Evolutionary conservation across 2,329 filamentous ascomycete species (phyloP), one percentile per base, ranked within the genome.

Genomic region (Fusarium fracticaudum): DNA sequence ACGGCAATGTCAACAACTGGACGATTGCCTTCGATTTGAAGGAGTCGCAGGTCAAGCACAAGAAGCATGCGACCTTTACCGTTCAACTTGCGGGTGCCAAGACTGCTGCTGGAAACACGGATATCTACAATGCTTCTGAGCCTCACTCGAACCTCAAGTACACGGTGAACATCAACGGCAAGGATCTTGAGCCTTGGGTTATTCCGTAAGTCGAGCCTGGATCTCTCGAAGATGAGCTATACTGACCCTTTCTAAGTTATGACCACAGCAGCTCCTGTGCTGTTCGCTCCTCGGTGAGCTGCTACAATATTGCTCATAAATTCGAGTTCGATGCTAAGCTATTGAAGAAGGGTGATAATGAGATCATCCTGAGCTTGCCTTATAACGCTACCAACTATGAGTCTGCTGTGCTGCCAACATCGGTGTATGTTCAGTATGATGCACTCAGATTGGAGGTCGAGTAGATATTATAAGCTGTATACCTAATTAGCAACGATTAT

Each of bases 401-500:
- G 80, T 86, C 86, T 37, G 90, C 90, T 0, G 58, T 91, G 14
- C 73, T 91, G 64, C 85, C 89, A 0, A 81, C 81, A 48, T 86
- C 85, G 2, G 83, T 90, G 0, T 92, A 92, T 79, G 86, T 92
- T 11, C 90, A 92, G 82, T 92, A 92, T 72, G 90, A 92, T 81
- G 90, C 91, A 5, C 75, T 92, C 77, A 84, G 90, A 58, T 75
- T 92, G 53, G 90, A 92, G 76, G 77, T 92, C 51, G 72, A 79
- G n/a, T 70, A 71, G 37, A 57, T 31, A 51, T 26, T n/a, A 51
- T 72, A 29, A 51, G 57, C 14, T n/a, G 22, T 26, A n/a, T 51
- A n/a, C 13, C 24, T 43, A 17, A 40, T 24, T 51, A 29, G 12
- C 43, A 33, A 51, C 35, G 24, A 24, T 15, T 24, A 31, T 40